Evolutionary conservation across 148 eudicot genomes (phyloP).

Genomic region (Chenopodium album): DNA sequence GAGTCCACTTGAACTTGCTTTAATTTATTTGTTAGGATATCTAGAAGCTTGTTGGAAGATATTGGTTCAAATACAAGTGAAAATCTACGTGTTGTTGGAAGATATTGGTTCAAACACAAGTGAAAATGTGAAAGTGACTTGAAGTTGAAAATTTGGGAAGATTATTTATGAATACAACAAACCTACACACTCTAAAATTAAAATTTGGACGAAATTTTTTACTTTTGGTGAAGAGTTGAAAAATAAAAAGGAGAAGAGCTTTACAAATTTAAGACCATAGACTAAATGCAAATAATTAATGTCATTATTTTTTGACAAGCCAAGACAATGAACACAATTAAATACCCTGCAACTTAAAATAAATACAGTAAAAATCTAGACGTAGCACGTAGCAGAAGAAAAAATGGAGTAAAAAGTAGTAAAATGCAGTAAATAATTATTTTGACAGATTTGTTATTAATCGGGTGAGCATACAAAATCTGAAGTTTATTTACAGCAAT

Average conservation of each 20-base stretch:
- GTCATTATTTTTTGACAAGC: conserved; percentile 1
- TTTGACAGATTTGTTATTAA: too few relatives aligned
- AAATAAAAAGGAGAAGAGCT: background rate
- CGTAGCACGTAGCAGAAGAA: background rate
- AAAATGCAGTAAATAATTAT: background rate
- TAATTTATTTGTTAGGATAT: too few relatives aligned
- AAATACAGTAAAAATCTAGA: background rate
- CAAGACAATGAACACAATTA: background rate
- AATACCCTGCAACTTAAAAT: background rate
- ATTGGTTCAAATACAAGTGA: too few relatives aligned
- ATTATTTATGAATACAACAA: too few relatives aligned
- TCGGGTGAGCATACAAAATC: too few relatives aligned
- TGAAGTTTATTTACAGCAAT: too few relatives aligned
- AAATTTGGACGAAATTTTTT: background rate
- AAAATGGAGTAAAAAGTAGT: background rate
- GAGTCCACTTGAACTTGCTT: too few relatives aligned
- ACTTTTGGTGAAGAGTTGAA: background rate
- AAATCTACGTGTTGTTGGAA: too few relatives aligned
- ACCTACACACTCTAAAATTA: too few relatives aligned
- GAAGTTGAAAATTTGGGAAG: background rate
- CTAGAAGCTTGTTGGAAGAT: too few relatives aligned
- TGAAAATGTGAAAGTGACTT: background rate
- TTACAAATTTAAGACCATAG: background rate
- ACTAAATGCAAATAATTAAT: background rate
- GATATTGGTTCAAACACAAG: too few relatives aligned